A percentile compares a stretch with the other conserved stretches of the same genome.
Conservation (phyloP, 2,329 filamentous ascomycete species). For the Plectosphaerella cucumerina region DNA sequence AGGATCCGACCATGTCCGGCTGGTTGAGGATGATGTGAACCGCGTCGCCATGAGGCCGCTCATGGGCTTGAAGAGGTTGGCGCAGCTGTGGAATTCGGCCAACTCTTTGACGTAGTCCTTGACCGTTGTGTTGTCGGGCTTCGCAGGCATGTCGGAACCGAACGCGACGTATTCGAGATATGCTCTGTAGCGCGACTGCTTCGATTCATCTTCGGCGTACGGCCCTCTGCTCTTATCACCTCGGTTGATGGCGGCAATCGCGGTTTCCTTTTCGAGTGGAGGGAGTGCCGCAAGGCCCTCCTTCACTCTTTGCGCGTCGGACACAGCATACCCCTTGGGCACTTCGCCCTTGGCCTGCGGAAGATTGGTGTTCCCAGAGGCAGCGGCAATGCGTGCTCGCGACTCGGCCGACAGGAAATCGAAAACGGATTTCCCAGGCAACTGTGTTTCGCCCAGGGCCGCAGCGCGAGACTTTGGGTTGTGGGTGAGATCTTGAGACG, state of each 20-base stretch:
- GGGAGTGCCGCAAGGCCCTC: slow-evolving; percentile 57
- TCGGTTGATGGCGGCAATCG: slow-evolving; percentile 63
- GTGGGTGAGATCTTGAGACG: slow-evolving; percentile 39
- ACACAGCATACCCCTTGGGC: slow-evolving; percentile 59
- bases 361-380: slow-evolving; percentile 71
- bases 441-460: slow-evolving; percentile 63
- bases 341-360: slow-evolving; percentile 75
- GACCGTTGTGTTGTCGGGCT: slow-evolving; percentile 38
- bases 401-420: slow-evolving; percentile 80
- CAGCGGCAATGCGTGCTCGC: slow-evolving; percentile 70
- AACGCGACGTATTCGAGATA: slow-evolving; percentile 76
- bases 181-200: slow-evolving; percentile 72
- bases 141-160: slow-evolving; percentile 49
- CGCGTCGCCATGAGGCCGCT: slow-evolving; percentile 89
- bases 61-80: slow-evolving; percentile 81
- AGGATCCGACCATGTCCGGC: slow-evolving; percentile 10
- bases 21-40: slow-evolving; percentile 70
- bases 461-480: slow-evolving; percentile 74
- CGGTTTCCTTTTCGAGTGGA: slow-evolving; percentile 60
- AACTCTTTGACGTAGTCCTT: slow-evolving; percentile 81
- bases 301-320: slow-evolving; percentile 58
- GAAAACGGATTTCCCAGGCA: slow-evolving; percentile 93
- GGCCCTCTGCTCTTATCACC: slow-evolving; percentile 66
- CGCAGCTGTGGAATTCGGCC: slow-evolving; percentile 64
- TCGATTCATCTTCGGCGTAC: slow-evolving; percentile 77